Evolutionary conservation across 148 eudicot genomes (phyloP), one percentile per base, ranked within the genome.

Genomic region (Rheum nobile): DNA sequence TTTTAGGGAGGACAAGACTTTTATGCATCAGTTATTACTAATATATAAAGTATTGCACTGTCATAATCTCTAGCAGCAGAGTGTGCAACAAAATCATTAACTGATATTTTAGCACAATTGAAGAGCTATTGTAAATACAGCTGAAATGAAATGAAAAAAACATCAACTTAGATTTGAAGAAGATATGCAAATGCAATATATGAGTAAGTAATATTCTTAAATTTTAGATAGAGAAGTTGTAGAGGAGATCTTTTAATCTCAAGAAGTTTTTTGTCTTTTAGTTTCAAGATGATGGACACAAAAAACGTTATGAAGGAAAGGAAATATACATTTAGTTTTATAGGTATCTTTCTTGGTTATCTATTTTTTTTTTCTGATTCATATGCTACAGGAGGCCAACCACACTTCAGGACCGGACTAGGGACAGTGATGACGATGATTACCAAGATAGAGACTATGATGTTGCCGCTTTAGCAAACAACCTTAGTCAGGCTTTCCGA

Each of bases 391-490:
- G 98, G 97, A 88, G 98, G 76, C 98, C 98, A 44, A 88, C 96
- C 61, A 81, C 91, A 32, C 79, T 89, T 32, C 98, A 88, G 41
- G 96, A 94, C 50, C 90, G 89, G 28, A 80, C 78, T 65, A 83
- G 97, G 82, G 96, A 94, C 77, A 89, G 98, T 68, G 98, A 89
- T 71, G 97, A 89, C 57, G 98, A 94, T 79, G 98, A 94, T 84
- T 94, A 91, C 78, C 98, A 94, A 79, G 98, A 94, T 80, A 85
- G 98, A 74, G 98, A 94, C 78, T 94, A 91, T 83, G 98, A 94
- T 80, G 93, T 94, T 80, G 97, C 97, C 17, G 97, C 98, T 76
- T 75, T 94, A 76, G 98, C 98, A 26, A 91, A 91, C 83, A 91
- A 89, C 81, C 79, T 94, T 67, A 94, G 93, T 82, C 97, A 94